Evolutionary conservation across 176 grass and related monocot species (phyloP).

Genomic region (Ensete ventricosum): DNA sequence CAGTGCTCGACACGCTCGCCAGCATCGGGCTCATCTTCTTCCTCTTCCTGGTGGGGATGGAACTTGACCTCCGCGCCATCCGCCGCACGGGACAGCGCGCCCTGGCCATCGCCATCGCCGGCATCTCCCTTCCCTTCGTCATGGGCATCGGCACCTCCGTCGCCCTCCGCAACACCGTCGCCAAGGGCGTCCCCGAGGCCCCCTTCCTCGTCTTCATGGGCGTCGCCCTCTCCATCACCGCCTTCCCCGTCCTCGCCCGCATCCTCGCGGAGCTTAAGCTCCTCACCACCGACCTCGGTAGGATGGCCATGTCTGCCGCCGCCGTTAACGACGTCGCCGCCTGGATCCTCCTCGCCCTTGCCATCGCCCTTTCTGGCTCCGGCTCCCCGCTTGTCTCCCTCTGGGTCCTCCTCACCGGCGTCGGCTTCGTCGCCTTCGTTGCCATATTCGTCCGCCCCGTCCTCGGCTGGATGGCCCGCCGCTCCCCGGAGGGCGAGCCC

Average conservation of each 20-base stretch:
- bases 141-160: constrained; percentile 10
- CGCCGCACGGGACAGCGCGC: constrained; percentile 1
- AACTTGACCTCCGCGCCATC: constrained; percentile 6
- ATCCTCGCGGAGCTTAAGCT: constrained; percentile 17
- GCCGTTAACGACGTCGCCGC: constrained; percentile 8
- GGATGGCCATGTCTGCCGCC: constrained; percentile 13
- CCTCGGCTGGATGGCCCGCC: constrained; percentile 10
- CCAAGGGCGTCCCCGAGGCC: neutral
- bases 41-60: constrained; percentile 11
- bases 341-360: constrained; percentile 10
- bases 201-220: constrained; percentile 16
- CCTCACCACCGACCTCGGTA: constrained; percentile 7
- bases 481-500: neutral
- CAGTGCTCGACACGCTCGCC: constrained; percentile 11
- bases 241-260: constrained; percentile 12
- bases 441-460: neutral
- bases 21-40: constrained; percentile 16
- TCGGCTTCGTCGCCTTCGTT: neutral
- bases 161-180: neutral
- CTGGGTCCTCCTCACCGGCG: constrained; percentile 1
- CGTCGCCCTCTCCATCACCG: constrained; percentile 16
- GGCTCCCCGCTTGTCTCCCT: constrained; percentile 1
- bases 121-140: constrained; percentile 6
- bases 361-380: constrained; percentile 10
- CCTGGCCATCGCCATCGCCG: constrained; percentile 1